Evolutionary conservation across 2,329 filamentous ascomycete species (phyloP).

Genomic region (Penicillium sp.): DNA sequence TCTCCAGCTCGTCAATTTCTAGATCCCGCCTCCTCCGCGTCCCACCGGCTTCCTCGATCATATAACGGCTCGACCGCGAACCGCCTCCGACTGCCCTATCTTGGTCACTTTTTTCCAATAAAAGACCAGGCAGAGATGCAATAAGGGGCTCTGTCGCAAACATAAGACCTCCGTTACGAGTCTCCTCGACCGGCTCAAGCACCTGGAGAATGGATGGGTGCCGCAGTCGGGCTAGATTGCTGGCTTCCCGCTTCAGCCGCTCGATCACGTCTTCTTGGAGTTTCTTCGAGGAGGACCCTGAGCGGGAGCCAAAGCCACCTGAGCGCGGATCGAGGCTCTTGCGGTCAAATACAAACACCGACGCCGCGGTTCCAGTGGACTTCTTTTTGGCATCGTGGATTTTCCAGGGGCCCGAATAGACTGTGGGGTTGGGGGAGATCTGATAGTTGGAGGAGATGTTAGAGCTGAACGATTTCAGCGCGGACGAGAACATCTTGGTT

Average conservation of each 20-base stretch:
- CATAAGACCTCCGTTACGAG: conserved; percentile 82
- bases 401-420: conserved; percentile 88
- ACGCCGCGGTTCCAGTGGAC: conserved; percentile 81
- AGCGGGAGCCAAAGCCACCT: conserved; percentile 58
- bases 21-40: conserved; percentile 71
- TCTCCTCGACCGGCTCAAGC: conserved; percentile 93
- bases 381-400: conserved; percentile 98
- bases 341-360: conserved; percentile 91
- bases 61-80: conserved; percentile 71
- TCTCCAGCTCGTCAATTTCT: conserved; percentile 94
- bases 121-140: conserved; percentile 74
- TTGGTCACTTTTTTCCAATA: conserved; percentile 86
- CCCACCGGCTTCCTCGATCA: conserved; percentile 75
- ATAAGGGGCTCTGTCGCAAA: conserved; percentile 93
- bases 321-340: conserved; percentile 74
- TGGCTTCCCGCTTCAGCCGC: conserved; percentile 85
- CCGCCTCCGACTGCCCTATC: conserved; percentile 67
- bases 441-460: conserved; percentile 93
- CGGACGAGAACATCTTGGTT: conserved; percentile 82
- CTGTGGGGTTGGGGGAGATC: conserved; percentile 70
- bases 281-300: conserved; percentile 68
- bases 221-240: conserved; percentile 78
- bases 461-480: conserved; percentile 88
- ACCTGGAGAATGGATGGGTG: conserved; percentile 92
- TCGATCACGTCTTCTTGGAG: conserved; percentile 87